A percentile compares a stretch with the other conserved stretches of the same genome.
These are phyloP conservation scores for Aaosphaeria arxii DNA, from an alignment of 2,329 filamentous ascomycete species.

Conservation along the genomic window DNA sequence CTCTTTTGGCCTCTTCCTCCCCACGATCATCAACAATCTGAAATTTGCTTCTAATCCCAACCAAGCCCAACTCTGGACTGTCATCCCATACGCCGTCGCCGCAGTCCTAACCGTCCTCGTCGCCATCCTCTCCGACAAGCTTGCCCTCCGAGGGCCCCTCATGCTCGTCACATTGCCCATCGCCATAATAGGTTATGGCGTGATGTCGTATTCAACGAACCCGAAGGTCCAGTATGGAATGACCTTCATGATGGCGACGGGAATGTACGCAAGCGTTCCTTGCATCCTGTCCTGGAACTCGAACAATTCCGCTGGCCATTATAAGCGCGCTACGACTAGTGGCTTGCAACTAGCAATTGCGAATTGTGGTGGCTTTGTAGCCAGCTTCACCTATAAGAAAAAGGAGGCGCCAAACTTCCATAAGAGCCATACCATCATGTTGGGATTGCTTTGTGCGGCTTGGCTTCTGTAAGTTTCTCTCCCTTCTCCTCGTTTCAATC, in stretches of 20 bases:
- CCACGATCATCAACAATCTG: constrained; percentile 62
- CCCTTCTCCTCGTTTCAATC: background rate
- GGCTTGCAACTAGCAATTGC: constrained; percentile 65
- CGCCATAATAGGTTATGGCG: constrained; percentile 64
- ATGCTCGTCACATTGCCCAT: constrained; percentile 64
- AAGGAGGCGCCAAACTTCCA: constrained; percentile 57
- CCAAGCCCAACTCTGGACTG: constrained; percentile 60
- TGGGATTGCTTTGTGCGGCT: constrained; percentile 58
- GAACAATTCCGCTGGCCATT: constrained; percentile 67
- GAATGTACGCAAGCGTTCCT: constrained; percentile 62
- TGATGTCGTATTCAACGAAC: constrained; percentile 56
- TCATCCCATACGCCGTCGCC: constrained; percentile 62
- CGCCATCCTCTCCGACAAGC: constrained; percentile 59
- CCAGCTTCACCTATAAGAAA: constrained; percentile 61
- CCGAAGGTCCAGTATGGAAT: constrained; percentile 60
- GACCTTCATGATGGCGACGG: constrained; percentile 66
- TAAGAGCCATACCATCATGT: constrained; percentile 59
- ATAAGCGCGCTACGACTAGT: constrained; percentile 66
- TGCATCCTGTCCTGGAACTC: constrained; percentile 64
- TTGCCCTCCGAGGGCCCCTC: constrained; percentile 57
- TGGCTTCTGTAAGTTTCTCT: constrained; percentile 59
- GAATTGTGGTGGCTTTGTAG: constrained; percentile 66
- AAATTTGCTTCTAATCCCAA: constrained; percentile 54
- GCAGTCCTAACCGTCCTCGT: constrained; percentile 51
- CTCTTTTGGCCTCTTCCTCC: constrained; percentile 64